phyloP scores from a whole-genome alignment of 495 filamentous ascomycete genomes.

The Aspergillus mulundensis region DNA sequence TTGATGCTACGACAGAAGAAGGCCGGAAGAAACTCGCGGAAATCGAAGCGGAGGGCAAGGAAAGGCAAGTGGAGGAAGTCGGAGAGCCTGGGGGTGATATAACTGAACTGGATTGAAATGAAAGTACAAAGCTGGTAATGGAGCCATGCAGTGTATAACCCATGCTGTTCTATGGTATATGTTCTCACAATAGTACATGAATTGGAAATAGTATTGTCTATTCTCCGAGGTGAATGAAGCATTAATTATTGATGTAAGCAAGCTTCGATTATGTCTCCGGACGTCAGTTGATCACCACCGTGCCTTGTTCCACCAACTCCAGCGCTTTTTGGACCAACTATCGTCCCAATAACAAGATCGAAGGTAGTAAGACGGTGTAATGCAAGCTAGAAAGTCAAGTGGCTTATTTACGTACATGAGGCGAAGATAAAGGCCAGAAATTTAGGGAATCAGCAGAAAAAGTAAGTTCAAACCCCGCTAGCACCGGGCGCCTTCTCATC shows the following conservation, averaged over 20 bases:
- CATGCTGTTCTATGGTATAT: not conserved
- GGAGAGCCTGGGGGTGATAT: conserved; percentile 42
- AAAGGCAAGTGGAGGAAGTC: conserved; percentile 25
- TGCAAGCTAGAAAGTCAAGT: conserved; percentile 13
- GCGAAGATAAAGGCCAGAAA: conserved; percentile 11
- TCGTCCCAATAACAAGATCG: not conserved
- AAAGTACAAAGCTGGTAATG: not conserved
- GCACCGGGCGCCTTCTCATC: conserved; percentile 92
- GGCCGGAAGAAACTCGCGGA: conserved; percentile 72
- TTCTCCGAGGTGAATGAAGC: not conserved
- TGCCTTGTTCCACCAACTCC: not conserved
- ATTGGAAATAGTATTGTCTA: not conserved
- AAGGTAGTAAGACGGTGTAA: not conserved
- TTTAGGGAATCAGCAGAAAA: conserved; percentile 19
- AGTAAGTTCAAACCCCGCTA: conserved; percentile 37
- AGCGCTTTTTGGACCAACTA: not conserved
- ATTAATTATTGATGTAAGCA: not conserved
- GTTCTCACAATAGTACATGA: not conserved
- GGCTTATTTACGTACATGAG: conserved; percentile 22
- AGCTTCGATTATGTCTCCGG: not conserved
- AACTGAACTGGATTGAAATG: conserved; percentile 38
- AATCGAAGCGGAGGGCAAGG: conserved; percentile 60
- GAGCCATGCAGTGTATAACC: not conserved
- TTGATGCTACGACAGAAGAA: conserved; percentile 94
- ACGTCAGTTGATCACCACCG: not conserved